Base-by-base conservation (phyloP, 2,329 filamentous ascomycete species). In the Pochonia chlamydosporia region DNA sequence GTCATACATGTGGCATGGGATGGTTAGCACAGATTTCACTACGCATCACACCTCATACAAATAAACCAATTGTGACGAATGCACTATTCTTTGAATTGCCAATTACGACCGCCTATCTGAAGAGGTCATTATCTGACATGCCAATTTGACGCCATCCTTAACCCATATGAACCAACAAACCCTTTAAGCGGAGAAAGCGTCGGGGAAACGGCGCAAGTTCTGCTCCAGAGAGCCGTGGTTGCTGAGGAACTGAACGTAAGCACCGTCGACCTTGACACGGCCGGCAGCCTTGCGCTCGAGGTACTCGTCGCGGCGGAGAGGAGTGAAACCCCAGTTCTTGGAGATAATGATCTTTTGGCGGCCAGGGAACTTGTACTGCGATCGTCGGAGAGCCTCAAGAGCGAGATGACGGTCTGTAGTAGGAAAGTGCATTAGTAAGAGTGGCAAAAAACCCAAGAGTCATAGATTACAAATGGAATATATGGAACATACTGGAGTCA, bases 321-420 rank as follows among this genome's bases (percentile, higher is more conserved):
- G 91, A 56, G 93, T 99, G 88, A 99, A 99, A 63, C 93, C 93
- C 93, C 93, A 99, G 85, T 99, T 99, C 90, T 97, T 99, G 82
- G 88, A 95, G 78, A 97, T 86, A 68, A 99, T 96, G 80, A 99
- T 97, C 90, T 99, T 99, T 84, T 99, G 93, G 78, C 93, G 92
- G 75, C 93, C 93, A 62, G 93, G 93, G 89, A 99, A 99, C 87
- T 97, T 99, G 89, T 97, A 96, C 86, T 96, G 93, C 60, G 90
- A 95, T 74, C 93, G 90, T 72, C 95, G 92, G 73, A 99, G 89
- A 70, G 93, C 93, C 86, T 99, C 93, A 67, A 99, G 90, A 72
- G 93, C 93, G 67, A 85, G 83, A 62, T 86, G 85, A 65, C 90
- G 89, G 85, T 93, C 84, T 88, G 57, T 2, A 6, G 47, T n/a